Percentiles rank a stretch among this genome's conserved stretches.
Conservation (phyloP, 371 early-diverging fungal species). For the Rhizopus stolonifer region DNA sequence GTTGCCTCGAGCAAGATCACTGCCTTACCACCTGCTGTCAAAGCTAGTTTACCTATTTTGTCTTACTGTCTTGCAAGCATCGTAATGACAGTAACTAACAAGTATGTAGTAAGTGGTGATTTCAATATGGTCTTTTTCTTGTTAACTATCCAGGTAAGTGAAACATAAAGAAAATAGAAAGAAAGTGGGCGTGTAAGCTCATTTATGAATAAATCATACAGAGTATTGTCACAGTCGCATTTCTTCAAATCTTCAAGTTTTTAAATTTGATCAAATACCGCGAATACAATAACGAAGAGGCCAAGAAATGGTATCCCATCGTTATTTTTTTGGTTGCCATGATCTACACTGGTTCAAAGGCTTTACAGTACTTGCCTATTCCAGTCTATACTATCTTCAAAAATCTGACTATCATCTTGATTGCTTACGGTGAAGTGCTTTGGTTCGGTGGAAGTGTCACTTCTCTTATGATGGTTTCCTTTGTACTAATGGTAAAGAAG, state of each 20-base stretch:
- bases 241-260: conserved; percentile 57
- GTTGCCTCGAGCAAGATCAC: conserved; percentile 22
- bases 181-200: neutral
- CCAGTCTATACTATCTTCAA: conserved; percentile 98
- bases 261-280: conserved; percentile 69
- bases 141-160: conserved; percentile 77
- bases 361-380: conserved; percentile 89
- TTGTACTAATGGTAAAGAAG: conserved; percentile 79
- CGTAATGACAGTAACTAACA: conserved; percentile 96
- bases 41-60: conserved; percentile 61
- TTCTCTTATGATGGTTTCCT: conserved; percentile 78
- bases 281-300: conserved; percentile 59
- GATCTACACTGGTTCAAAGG: conserved; percentile 98
- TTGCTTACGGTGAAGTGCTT: conserved; percentile 91
- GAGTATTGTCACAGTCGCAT: conserved; percentile 39
- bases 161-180: neutral
- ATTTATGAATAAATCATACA: conserved; percentile 3
- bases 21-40: conserved; percentile 18
- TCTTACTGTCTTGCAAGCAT: conserved; percentile 91
- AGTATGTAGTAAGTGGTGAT: conserved; percentile 85
- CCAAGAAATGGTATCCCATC: conserved; percentile 86
- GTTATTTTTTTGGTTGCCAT: conserved; percentile 87
- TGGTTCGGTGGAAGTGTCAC: conserved; percentile 82
- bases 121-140: conserved; percentile 92
- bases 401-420: conserved; percentile 96